A percentile compares a stretch with the other conserved stretches of the same genome.
Conservation (phyloP, 2,329 filamentous ascomycete genomes). For the Shiraia bambusicola region DNA sequence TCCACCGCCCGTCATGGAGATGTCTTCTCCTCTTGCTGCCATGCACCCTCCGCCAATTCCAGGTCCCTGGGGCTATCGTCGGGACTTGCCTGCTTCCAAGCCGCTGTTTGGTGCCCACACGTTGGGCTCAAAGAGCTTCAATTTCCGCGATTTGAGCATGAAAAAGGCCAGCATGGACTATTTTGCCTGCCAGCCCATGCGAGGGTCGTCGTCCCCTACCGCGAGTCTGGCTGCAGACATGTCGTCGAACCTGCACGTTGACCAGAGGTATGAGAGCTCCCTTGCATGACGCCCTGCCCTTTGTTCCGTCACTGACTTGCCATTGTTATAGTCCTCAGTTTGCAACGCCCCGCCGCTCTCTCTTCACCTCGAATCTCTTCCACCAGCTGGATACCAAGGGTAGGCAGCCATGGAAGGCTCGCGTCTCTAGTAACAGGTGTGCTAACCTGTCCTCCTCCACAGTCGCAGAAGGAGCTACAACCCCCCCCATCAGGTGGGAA, state of each 20-base stretch:
- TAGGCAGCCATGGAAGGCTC: slow-evolving; percentile 47
- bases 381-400: slow-evolving; percentile 59
- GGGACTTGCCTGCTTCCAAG: slow-evolving; percentile 57
- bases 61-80: slow-evolving; percentile 63
- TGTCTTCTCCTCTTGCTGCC: slow-evolving; percentile 89
- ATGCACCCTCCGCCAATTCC: slow-evolving; percentile 74
- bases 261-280: slow-evolving; percentile 70
- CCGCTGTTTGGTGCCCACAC: slow-evolving; percentile 56
- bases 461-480: slow-evolving; percentile 45
- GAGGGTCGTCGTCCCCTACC: slow-evolving; percentile 87
- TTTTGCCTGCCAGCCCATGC: slow-evolving; percentile 75
- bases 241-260: slow-evolving; percentile 95
- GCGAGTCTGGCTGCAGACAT: slow-evolving; percentile 89
- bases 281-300: slow-evolving; percentile 27
- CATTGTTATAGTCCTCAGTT: slow-evolving; percentile 68
- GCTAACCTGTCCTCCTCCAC: slow-evolving; percentile 25
- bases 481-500: slow-evolving; percentile 56
- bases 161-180: slow-evolving; percentile 72
- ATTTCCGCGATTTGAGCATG: slow-evolving; percentile 75
- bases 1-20: slow-evolving; percentile 65
- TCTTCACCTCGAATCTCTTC: slow-evolving; percentile 76
- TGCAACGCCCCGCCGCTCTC: slow-evolving; percentile 77
- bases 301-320: slow-evolving; percentile 40
- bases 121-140: slow-evolving; percentile 67
- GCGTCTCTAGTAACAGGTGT: slow-evolving; percentile 11